These are phyloP conservation scores for Fusarium coicis DNA, from an alignment of 2,329 filamentous ascomycete species.

Conservation along the genomic window DNA sequence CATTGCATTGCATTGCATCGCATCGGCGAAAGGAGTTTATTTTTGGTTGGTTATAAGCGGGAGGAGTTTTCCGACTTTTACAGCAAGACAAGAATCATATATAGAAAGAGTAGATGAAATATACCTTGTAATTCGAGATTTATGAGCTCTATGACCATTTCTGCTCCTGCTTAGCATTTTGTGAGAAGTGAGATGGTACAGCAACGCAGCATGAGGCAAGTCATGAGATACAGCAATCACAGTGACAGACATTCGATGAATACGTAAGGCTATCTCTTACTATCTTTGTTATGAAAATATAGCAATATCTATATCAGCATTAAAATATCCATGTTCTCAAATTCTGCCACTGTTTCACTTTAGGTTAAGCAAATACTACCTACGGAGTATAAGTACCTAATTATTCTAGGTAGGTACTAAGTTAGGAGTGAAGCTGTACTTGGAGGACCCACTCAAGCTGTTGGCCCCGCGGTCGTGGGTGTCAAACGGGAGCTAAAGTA, in stretches of 20 bases:
- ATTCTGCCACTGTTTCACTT: not conserved
- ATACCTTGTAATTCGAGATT: not conserved
- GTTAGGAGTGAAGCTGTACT: not conserved
- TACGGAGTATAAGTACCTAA: not conserved
- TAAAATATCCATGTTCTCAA: not conserved
- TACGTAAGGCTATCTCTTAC: not conserved
- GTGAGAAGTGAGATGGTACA: not conserved
- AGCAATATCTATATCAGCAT: not conserved
- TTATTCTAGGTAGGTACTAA: not conserved
- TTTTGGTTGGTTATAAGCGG: not conserved
- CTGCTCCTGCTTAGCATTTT: not conserved
- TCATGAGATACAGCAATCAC: not conserved
- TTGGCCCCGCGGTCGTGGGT: slow-evolving; percentile 6
- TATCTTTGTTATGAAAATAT: too few species aligned
- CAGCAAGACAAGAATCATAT: not conserved
- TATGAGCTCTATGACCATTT: not conserved
- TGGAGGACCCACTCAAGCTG: slow-evolving; percentile 7
- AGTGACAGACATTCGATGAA: not conserved
- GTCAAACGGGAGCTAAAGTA: slow-evolving; percentile 12
- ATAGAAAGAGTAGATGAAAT: not conserved
- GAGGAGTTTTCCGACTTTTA: not conserved
- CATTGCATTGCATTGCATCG: slow-evolving; percentile 19
- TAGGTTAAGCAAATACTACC: not conserved
- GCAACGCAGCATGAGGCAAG: not conserved
- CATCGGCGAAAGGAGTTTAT: slow-evolving; percentile 27